These are phyloP conservation scores for Polytrichum commune DNA, from an alignment of 225 moss, liverwort and hornwort genomes.

Conservation along the genomic window DNA sequence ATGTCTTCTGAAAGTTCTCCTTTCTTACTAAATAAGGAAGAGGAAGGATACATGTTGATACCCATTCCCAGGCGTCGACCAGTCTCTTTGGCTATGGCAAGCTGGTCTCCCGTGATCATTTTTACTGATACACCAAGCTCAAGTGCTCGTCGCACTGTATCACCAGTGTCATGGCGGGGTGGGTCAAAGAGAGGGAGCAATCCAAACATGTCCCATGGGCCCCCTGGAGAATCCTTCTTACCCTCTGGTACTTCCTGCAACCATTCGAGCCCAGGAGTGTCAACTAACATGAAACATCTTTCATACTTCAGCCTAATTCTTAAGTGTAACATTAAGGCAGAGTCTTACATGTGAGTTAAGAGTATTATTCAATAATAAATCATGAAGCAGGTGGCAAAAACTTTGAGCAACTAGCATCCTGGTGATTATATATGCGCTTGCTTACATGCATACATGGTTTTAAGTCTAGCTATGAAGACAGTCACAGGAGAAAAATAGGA, in stretches of 20 bases:
- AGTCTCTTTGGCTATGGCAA: constrained; percentile 79
- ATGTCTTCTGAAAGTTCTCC: constrained; percentile 5
- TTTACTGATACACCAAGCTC: constrained; percentile 63
- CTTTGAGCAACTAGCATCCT: no score
- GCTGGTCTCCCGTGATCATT: constrained; percentile 74
- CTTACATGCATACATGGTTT: no score
- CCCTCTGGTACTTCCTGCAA: constrained; percentile 65
- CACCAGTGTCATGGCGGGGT: constrained; percentile 64
- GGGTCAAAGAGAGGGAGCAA: constrained; percentile 72
- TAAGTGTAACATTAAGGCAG: no score
- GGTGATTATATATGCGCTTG: no score
- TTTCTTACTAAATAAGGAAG: constrained; percentile 40
- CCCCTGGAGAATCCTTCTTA: constrained; percentile 51
- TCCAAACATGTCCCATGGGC: constrained; percentile 68
- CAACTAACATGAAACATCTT: no score
- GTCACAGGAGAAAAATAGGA: no score
- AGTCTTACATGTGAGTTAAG: no score
- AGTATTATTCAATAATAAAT: no score
- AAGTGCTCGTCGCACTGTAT: constrained; percentile 57
- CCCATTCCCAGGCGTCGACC: constrained; percentile 79
- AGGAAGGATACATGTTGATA: constrained; percentile 74
- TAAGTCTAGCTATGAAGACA: no score
- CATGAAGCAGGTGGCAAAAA: no score
- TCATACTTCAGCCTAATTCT: no score
- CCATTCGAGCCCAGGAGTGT: background rate